Evolutionary conservation across 495 filamentous ascomycete species (phyloP).

Genomic region (Neurospora tetrasperma): DNA sequence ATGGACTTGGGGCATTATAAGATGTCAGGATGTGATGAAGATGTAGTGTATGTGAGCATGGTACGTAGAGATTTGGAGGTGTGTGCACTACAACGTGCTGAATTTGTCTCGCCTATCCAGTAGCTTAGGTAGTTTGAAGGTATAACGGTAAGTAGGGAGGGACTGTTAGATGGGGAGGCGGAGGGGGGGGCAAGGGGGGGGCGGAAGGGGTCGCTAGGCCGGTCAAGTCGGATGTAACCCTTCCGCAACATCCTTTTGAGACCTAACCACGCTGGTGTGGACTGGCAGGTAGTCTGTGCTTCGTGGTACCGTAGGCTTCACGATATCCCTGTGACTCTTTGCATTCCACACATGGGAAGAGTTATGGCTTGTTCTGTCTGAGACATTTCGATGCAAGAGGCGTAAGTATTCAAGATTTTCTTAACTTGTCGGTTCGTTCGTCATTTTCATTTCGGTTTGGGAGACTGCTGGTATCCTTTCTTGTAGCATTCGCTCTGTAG

Average conservation of each 20-base stretch:
- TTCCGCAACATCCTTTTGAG: not conserved
- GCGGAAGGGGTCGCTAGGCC: not conserved
- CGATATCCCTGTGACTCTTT: not conserved
- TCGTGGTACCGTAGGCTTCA: not conserved
- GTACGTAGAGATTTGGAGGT: not conserved
- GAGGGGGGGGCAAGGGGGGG: not conserved
- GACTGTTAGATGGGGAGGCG: not conserved
- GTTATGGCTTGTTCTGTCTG: not conserved
- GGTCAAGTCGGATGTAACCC: not conserved
- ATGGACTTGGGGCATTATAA: constrained; percentile 11
- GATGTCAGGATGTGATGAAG: not conserved
- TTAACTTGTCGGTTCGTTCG: not conserved
- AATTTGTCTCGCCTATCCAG: not conserved
- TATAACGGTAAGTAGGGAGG: not conserved
- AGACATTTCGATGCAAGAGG: not conserved
- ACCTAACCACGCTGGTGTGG: not conserved
- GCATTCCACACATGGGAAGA: not conserved
- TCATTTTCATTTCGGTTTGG: not conserved
- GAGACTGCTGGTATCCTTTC: not conserved
- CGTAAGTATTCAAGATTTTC: not conserved
- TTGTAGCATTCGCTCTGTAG: not conserved
- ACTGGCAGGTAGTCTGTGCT: not conserved
- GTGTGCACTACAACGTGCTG: not conserved
- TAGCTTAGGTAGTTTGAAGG: not conserved
- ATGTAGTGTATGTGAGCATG: not conserved